These are phyloP conservation scores for Lithospermum erythrorhizon DNA, from an alignment of 257 asterid genomes.

Conservation along the genomic window DNA sequence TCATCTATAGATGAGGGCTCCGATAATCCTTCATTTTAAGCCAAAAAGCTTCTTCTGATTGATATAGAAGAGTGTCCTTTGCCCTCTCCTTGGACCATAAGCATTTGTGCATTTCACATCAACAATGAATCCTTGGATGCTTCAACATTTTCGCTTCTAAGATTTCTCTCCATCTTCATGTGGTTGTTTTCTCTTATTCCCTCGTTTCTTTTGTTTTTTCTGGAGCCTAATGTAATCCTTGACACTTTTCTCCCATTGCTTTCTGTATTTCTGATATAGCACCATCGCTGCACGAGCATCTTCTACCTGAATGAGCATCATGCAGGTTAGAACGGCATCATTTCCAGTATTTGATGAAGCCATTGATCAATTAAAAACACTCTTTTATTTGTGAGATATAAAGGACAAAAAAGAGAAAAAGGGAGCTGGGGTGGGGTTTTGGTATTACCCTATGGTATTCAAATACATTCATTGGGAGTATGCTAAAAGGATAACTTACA, in stretches of 20 bases:
- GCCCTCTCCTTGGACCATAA: background rate
- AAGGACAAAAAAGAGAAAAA: background rate
- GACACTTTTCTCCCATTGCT: constrained; percentile 62
- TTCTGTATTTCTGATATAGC: constrained; percentile 53
- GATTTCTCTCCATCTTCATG: constrained; percentile 8
- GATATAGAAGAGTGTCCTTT: background rate
- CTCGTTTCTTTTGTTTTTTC: constrained; percentile 51
- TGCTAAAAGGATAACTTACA: constrained; percentile 29
- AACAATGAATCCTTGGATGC: background rate
- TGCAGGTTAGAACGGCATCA: background rate
- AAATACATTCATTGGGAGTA: background rate
- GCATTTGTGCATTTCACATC: background rate
- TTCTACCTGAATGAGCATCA: constrained; percentile 41
- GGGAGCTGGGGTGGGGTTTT: background rate
- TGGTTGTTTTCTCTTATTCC: constrained; percentile 31
- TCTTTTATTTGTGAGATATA: background rate
- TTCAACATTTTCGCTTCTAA: background rate
- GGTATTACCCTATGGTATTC: background rate
- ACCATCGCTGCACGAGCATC: constrained; percentile 93
- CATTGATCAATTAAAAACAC: background rate
- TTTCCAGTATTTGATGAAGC: background rate
- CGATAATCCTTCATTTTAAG: background rate
- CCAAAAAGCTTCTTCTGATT: background rate
- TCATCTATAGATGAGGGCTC: too few relatives aligned
- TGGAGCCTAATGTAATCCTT: constrained; percentile 53